These are phyloP conservation scores for Podila epigama DNA, from an alignment of 192 early-diverging fungal genomes.

Conservation along the genomic window DNA sequence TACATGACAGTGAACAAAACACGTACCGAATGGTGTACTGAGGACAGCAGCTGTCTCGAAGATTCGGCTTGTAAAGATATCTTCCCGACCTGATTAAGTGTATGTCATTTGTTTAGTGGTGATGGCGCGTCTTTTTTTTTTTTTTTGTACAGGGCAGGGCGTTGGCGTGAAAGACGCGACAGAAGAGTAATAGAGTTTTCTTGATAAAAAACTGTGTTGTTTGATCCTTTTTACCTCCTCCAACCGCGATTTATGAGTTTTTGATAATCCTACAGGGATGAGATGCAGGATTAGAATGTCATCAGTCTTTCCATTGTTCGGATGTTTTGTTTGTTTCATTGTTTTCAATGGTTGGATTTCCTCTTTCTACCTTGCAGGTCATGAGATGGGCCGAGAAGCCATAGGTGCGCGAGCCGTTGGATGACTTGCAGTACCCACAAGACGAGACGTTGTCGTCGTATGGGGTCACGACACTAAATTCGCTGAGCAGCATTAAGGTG, in stretches of 20 bases:
- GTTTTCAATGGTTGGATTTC: not conserved
- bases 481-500: constrained; percentile 26
- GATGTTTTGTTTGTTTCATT: no score
- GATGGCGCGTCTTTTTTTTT: no score
- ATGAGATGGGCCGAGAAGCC: constrained; percentile 70
- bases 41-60: constrained; percentile 74
- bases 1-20: not conserved
- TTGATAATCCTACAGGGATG: constrained; percentile 75
- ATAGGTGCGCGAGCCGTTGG: constrained; percentile 59
- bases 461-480: constrained; percentile 32
- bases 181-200: not conserved
- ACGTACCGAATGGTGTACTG: constrained; percentile 73
- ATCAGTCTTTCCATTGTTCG: no score
- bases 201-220: not conserved
- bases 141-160: no score
- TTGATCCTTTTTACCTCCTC: constrained; percentile 59
- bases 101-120: no score
- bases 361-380: constrained; percentile 43
- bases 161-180: no score
- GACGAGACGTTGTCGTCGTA: constrained; percentile 36
- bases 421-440: constrained; percentile 77
- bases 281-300: no score
- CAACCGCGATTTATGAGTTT: constrained; percentile 75
- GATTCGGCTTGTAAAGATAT: constrained; percentile 79
- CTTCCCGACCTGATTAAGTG: constrained; percentile 57